These are phyloP conservation scores for Microsporum ferrugineum DNA, from an alignment of 2,329 filamentous ascomycete genomes.

Conservation along the genomic window DNA sequence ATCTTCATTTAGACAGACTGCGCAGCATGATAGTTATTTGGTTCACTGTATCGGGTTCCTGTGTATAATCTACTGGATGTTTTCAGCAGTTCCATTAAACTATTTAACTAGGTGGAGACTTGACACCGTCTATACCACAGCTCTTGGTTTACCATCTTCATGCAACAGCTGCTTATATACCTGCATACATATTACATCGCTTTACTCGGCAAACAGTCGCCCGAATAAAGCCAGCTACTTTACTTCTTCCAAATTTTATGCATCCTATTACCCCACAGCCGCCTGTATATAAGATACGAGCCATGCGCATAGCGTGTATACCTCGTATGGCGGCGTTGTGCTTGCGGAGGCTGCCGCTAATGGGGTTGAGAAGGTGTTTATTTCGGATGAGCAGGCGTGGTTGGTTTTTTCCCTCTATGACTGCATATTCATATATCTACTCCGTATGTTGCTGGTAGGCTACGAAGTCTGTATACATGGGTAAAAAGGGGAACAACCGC, in stretches of 20 bases:
- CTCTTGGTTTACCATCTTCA: too few relatives aligned
- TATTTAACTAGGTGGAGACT: too few relatives aligned
- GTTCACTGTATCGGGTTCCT: neutral
- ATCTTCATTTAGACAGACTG: too few relatives aligned
- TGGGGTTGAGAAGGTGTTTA: conserved; percentile 41
- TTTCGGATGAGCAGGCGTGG: conserved; percentile 34
- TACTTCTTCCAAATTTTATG: neutral
- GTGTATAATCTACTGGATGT: neutral
- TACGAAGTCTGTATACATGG: neutral
- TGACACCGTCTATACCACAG: too few relatives aligned
- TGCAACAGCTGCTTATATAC: too few relatives aligned
- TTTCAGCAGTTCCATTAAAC: neutral
- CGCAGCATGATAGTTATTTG: too few relatives aligned
- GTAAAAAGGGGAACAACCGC: neutral
- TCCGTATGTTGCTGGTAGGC: neutral
- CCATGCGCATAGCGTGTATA: conserved; percentile 51
- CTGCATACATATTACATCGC: neutral
- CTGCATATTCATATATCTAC: neutral
- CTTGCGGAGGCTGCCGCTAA: conserved; percentile 48
- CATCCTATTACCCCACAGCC: neutral
- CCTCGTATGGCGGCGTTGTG: conserved; percentile 53
- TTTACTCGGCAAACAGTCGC: neutral
- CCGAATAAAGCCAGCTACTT: neutral
- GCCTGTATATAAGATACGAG: conserved; percentile 1
- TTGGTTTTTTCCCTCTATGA: too few relatives aligned